Evolutionary conservation across 1,139 yeast genomes (phyloP), one percentile per base, ranked within the genome.

Genomic region (Scheffersomyces insectosa): DNA sequence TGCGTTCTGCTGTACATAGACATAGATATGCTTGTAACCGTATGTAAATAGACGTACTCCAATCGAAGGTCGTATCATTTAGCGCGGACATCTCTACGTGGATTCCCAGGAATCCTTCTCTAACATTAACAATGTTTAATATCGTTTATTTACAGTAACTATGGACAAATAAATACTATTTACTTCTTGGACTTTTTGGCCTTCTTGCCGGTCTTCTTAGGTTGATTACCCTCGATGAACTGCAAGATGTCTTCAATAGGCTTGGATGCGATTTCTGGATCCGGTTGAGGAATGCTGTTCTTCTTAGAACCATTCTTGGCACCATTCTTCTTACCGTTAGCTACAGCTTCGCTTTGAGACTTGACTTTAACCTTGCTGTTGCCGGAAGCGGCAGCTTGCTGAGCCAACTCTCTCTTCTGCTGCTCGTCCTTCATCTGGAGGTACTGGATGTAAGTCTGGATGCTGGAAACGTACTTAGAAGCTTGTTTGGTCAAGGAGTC

Each of bases 161-260:
- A 20, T 20, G 25, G 25, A 20, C 25, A 20, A 20, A 20, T 13
- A 13, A 31, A n/a, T 31, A 31, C 15, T 31, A 20, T n/a, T 47
- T 51, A 51, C 52, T 51, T 51, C 42, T 51, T 49, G 31, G 52
- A 42, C 42, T 47, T 48, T 48, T 51, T 50, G 32, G 37, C 36
- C 40, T 51, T 51, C 46, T 54, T 54, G 39, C 51, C 48, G 16
- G 47, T 23, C 39, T 48, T 51, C 37, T 63, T 56, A 34, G 57
- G 54, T 39, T 54, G 55, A 13, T 57, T 59, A 38, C 86, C 88
- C 60, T 83, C 85, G 55, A 85, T 83, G 55, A 79, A 85, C 41
- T 74, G 73, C 66, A 85, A 70, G 49, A 85, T 79, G 46, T 84
- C 91, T 41, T 84, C 91, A 44, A 85, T 77, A 14, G 87, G 80